A percentile compares a stretch with the other conserved stretches of the same genome.
phyloP scores from a whole-genome alignment of 306 rosid genomes.

The Quercus parvula region DNA sequence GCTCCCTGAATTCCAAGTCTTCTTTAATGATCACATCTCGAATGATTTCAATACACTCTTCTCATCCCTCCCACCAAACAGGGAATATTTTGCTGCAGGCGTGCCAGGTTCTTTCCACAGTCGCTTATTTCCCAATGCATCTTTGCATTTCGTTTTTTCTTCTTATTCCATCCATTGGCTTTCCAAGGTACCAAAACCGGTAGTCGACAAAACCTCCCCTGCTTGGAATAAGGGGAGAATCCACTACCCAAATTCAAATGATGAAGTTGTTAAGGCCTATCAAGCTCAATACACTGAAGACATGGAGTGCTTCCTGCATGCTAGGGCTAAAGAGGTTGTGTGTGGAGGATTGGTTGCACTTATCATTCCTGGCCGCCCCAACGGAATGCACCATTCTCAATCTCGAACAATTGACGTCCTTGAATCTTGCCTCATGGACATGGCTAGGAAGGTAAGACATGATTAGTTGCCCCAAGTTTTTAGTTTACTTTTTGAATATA shows the following conservation, averaged over 20 bases:
- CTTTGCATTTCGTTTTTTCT: constrained; percentile 28
- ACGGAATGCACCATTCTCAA: neutral
- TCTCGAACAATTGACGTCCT: neutral
- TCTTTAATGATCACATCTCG: constrained; percentile 30
- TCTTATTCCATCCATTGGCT: constrained; percentile 35
- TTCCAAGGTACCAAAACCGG: constrained; percentile 19
- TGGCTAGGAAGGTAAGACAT: constrained; percentile 30
- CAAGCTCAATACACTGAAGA: constrained; percentile 24
- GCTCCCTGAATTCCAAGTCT: constrained; percentile 25
- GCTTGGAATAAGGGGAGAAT: constrained; percentile 31
- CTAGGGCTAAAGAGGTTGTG: constrained; percentile 37
- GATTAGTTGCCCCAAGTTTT: neutral
- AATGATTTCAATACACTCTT: constrained; percentile 43
- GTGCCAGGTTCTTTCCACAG: constrained; percentile 37
- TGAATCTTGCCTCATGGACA: constrained; percentile 29
- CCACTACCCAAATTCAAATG: constrained; percentile 10
- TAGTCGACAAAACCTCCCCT: neutral
- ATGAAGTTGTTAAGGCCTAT: constrained; percentile 21
- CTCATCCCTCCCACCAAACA: constrained; percentile 12
- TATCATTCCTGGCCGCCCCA: neutral
- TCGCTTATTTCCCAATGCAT: constrained; percentile 23
- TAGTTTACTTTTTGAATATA: neutral
- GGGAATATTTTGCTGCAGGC: constrained; percentile 12
- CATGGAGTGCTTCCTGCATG: constrained; percentile 25
- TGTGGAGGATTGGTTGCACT: constrained; percentile 36